Conservation (phyloP, 257 asterid genomes). For the Penstemon davidsonii region DNA sequence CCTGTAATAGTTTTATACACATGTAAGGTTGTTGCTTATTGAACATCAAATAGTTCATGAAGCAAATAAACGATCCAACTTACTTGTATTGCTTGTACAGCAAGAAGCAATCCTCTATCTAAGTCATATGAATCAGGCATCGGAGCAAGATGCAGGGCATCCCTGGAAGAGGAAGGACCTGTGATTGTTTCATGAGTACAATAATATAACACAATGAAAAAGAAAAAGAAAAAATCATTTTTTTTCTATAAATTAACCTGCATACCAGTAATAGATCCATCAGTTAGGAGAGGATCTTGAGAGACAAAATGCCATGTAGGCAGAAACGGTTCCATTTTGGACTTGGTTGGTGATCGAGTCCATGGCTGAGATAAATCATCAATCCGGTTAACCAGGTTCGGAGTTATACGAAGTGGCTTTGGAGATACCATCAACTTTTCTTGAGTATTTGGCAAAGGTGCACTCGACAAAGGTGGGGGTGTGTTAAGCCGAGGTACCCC, state of each 20-base stretch:
- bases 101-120: conserved; percentile 95
- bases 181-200: conserved; percentile 61
- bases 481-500: conserved; percentile 98
- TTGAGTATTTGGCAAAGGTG: conserved; percentile 42
- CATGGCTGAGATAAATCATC: conserved; percentile 97
- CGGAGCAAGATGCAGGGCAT: conserved; percentile 77
- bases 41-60: conserved; percentile 26
- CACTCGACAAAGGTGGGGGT: conserved; percentile 73
- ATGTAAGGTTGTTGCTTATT: conserved; percentile 21
- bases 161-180: conserved; percentile 83
- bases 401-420: conserved; percentile 85
- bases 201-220: conserved; percentile 27
- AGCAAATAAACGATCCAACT: conserved; percentile 23
- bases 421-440: conserved; percentile 71
- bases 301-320: conserved; percentile 84
- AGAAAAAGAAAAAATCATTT: conserved; percentile 10
- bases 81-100: conserved; percentile 97
- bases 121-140: conserved; percentile 93
- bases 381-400: conserved; percentile 68
- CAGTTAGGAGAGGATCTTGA: conserved; percentile 50
- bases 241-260: conserved; percentile 19
- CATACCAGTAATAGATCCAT: conserved; percentile 52
- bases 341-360: conserved; percentile 98
- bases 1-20: conserved; percentile 55
- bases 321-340: conserved; percentile 78